A percentile compares a stretch with the other conserved stretches of the same genome.
phyloP scores from a whole-genome alignment of 1,139 yeast genomes.

The Meyerozyma elateridarum region DNA sequence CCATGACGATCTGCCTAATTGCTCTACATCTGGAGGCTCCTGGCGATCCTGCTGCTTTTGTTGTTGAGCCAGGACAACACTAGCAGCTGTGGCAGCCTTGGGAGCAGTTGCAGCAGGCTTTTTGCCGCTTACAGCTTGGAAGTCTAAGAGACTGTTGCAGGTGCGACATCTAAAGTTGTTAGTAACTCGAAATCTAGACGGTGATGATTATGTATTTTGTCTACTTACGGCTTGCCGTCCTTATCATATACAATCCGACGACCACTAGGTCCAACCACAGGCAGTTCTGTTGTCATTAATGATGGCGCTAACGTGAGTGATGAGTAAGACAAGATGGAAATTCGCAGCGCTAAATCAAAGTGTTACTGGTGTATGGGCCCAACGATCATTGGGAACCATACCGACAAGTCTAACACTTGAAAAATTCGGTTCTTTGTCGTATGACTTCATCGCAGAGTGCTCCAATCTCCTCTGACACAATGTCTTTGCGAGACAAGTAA shows the following conservation, averaged over 20 bases:
- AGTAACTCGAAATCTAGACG: constrained; percentile 5
- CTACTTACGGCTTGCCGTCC: constrained; percentile 83
- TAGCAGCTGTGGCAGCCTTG: constrained; percentile 6
- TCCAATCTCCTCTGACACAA: constrained; percentile 70
- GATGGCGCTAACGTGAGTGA: not conserved
- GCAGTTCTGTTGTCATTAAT: constrained; percentile 13
- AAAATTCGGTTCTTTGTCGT: constrained; percentile 46
- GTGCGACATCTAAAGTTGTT: constrained; percentile 68
- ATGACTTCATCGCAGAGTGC: constrained; percentile 67
- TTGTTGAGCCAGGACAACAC: not conserved
- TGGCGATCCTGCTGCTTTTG: constrained; percentile 10
- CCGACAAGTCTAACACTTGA: no score
- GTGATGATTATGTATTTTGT: not conserved
- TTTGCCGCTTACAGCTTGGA: constrained; percentile 52
- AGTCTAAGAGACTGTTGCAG: constrained; percentile 74
- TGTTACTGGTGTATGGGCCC: no score
- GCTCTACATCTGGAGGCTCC: constrained; percentile 78
- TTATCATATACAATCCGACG: constrained; percentile 73
- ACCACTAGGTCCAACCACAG: constrained; percentile 55
- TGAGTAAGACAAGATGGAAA: no score
- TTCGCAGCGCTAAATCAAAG: no score
- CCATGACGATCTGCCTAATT: constrained; percentile 87
- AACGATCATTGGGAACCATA: no score
- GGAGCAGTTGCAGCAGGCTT: constrained; percentile 11
- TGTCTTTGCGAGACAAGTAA: constrained; percentile 54